phyloP scores from a whole-genome alignment of 176 grass and related monocot species.

The Triticum timopheevii region DNA sequence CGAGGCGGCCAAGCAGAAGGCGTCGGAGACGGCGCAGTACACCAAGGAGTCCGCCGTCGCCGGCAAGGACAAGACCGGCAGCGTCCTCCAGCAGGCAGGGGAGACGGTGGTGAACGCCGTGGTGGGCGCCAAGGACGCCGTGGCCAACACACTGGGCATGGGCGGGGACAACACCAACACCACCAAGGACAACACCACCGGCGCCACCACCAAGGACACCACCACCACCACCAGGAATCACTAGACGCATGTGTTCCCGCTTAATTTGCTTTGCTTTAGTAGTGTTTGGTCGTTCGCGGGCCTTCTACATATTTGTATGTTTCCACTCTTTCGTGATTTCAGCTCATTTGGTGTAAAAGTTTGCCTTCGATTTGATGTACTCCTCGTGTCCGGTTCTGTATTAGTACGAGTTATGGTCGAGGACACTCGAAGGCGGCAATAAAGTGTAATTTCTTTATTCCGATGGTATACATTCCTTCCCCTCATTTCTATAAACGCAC shows the following conservation, averaged over 20 bases:
- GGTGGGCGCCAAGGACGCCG: slow-evolving; percentile 60
- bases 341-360: slow-evolving; percentile 14
- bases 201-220: not conserved
- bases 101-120: slow-evolving; percentile 12
- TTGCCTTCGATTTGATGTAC: not conserved
- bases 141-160: slow-evolving; percentile 64
- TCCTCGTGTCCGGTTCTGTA: not conserved
- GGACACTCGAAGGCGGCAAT: not conserved
- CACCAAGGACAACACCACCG: not conserved
- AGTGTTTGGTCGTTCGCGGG: not conserved
- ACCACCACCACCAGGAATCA: slow-evolving; percentile 38
- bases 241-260: not conserved
- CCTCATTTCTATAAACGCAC: too few relatives aligned
- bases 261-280: not conserved
- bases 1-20: slow-evolving; percentile 26
- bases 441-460: not conserved
- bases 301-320: not conserved
- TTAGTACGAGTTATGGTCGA: not conserved
- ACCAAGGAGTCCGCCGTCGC: not conserved
- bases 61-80: not conserved
- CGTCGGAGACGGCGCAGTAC: slow-evolving; percentile 11
- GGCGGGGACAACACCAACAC: slow-evolving; percentile 4
- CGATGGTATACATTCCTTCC: too few relatives aligned
- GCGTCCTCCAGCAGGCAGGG: not conserved
- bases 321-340: not conserved